Conservation (phyloP, 306 rosid species). For the Pyrus bretschneideri region DNA sequence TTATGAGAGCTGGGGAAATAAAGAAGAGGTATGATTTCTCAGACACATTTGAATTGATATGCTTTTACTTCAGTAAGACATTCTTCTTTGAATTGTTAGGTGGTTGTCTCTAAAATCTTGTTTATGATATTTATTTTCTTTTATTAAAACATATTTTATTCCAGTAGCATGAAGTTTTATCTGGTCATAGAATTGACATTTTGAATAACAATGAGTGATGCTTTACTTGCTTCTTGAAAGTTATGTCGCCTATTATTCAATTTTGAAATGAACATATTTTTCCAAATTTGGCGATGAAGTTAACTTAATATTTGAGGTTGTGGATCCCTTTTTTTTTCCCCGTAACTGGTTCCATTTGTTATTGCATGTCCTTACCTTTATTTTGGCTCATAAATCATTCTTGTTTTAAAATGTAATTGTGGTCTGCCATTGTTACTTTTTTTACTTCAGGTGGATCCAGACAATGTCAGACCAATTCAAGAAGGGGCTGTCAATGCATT, state of each 20-base stretch:
- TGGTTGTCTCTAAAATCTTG: background rate
- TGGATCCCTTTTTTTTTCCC: background rate
- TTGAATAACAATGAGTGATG: background rate
- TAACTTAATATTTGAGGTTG: background rate
- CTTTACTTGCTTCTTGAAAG: background rate
- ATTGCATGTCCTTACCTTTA: background rate
- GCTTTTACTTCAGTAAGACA: background rate
- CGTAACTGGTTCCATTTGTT: background rate
- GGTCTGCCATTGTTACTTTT: slow-evolving; percentile 8
- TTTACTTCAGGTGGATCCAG: slow-evolving; percentile 85
- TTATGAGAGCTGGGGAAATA: slow-evolving; percentile 87
- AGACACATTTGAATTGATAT: background rate
- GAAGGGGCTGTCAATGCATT: slow-evolving; percentile 71
- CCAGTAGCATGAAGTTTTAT: background rate
- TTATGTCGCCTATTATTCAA: background rate
- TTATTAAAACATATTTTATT: background rate
- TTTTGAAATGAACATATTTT: background rate
- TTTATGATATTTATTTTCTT: background rate
- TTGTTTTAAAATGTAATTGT: background rate
- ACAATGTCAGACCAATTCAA: slow-evolving; percentile 70
- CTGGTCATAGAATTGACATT: background rate
- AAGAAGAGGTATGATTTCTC: slow-evolving; percentile 74
- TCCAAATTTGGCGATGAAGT: background rate
- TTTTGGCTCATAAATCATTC: background rate
- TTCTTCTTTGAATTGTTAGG: background rate